phyloP scores from a whole-genome alignment of 345 rosid genomes.

The Chamaenerion angustifolium region DNA sequence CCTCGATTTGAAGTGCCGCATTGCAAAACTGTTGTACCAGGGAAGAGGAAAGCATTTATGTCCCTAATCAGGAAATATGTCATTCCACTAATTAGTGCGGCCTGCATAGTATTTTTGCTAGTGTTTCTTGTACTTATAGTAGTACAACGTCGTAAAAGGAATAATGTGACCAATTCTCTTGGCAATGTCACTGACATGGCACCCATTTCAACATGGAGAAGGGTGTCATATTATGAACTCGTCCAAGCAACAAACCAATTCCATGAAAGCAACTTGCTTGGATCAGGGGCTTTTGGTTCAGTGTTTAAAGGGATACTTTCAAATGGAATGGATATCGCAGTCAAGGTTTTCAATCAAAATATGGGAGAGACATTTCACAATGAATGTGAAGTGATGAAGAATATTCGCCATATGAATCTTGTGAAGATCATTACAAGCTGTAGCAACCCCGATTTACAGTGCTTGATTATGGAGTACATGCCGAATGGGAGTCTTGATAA shows the following conservation, averaged over 20 bases:
- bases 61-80: neutral
- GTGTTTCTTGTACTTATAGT: neutral
- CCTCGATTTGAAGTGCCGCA: neutral
- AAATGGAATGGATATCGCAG: neutral
- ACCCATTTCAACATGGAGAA: constrained; percentile 1
- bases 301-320: constrained; percentile 1
- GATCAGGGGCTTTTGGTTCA: neutral
- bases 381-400: constrained; percentile 4
- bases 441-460: neutral
- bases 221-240: neutral
- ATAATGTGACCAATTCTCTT: too few relatives aligned
- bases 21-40: neutral
- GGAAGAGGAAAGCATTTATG: rapidly evolving
- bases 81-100: neutral
- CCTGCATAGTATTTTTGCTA: neutral
- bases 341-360: neutral
- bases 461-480: neutral
- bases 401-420: neutral
- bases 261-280: constrained; percentile 2
- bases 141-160: neutral
- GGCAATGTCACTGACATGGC: neutral
- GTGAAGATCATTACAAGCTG: constrained; percentile 4
- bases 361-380: neutral
- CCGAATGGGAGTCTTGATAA: constrained; percentile 5
- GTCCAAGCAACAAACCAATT: neutral